These are phyloP conservation scores for Hypomontagnella submonticulosa DNA, from an alignment of 495 filamentous ascomycete species.

Conservation along the genomic window DNA sequence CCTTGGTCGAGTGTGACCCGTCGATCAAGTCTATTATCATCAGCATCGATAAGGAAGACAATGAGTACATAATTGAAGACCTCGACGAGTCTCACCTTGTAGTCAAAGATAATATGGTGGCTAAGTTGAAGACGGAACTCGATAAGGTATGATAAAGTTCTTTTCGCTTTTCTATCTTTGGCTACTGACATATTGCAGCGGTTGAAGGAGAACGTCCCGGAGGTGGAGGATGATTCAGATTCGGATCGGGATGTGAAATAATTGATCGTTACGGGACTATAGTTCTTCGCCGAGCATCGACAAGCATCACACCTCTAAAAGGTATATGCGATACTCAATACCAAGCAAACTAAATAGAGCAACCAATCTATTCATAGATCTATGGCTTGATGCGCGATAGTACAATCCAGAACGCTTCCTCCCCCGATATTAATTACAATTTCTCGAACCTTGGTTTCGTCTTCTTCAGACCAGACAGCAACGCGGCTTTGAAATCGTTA, in stretches of 20 bases:
- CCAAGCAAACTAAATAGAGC: slow-evolving; percentile 5
- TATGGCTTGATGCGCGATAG: slow-evolving; percentile 12
- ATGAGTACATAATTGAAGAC: slow-evolving; percentile 72
- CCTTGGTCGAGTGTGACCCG: slow-evolving; percentile 79
- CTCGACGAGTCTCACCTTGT: slow-evolving; percentile 78
- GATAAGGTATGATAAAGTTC: slow-evolving; percentile 58
- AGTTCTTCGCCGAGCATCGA: neutral
- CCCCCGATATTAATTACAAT: slow-evolving; percentile 61
- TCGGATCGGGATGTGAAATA: slow-evolving; percentile 42
- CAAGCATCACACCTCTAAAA: slow-evolving; percentile 1
- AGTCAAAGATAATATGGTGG: slow-evolving; percentile 75
- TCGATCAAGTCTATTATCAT: slow-evolving; percentile 69
- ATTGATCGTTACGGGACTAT: neutral
- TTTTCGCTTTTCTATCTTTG: slow-evolving; percentile 3
- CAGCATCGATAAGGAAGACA: slow-evolving; percentile 65
- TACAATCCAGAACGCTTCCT: slow-evolving; percentile 3
- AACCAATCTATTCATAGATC: slow-evolving; percentile 7
- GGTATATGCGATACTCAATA: slow-evolving; percentile 2
- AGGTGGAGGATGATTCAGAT: slow-evolving; percentile 55
- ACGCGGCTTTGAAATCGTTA: slow-evolving; percentile 76
- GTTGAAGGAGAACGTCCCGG: slow-evolving; percentile 57
- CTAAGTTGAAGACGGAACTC: slow-evolving; percentile 68
- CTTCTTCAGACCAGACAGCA: slow-evolving; percentile 81
- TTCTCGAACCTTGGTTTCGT: slow-evolving; percentile 88
- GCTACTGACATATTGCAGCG: slow-evolving; percentile 42